phyloP scores from a whole-genome alignment of 2,329 filamentous ascomycete genomes.

The Stachybotrys elegans region DNA sequence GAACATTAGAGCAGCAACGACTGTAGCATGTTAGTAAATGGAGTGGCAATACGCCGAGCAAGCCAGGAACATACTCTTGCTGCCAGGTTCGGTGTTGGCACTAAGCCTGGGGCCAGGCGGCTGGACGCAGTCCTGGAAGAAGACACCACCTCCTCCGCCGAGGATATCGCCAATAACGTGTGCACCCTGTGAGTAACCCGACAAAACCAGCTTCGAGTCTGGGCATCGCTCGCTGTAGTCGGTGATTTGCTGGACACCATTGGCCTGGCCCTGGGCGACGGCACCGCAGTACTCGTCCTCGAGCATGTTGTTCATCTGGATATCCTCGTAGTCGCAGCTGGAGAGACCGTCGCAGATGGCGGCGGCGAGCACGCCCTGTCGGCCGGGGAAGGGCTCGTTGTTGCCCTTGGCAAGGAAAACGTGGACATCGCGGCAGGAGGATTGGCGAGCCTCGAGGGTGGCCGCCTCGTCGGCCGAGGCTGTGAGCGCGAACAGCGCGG shows the following conservation, averaged over 20 bases:
- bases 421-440: conserved; percentile 14
- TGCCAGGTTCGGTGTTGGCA: conserved; percentile 17
- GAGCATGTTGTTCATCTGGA: conserved; percentile 23
- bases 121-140: conserved; percentile 24
- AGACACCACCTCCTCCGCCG: conserved; percentile 26
- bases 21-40: conserved; percentile 4
- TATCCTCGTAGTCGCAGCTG: conserved; percentile 26
- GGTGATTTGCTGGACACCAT: conserved; percentile 30
- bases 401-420: conserved; percentile 22
- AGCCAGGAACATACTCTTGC: conserved; percentile 2
- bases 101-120: conserved; percentile 18
- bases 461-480: too few relatives aligned
- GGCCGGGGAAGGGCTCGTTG: conserved; percentile 24
- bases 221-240: conserved; percentile 34
- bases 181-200: conserved; percentile 35
- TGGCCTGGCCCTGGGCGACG: conserved; percentile 27
- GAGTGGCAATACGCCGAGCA: too few relatives aligned
- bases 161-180: conserved; percentile 32
- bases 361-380: conserved; percentile 18
- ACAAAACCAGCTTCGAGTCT: conserved; percentile 32
- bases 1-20: conserved; percentile 9
- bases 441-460: not conserved
- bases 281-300: conserved; percentile 27
- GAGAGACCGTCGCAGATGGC: conserved; percentile 21
- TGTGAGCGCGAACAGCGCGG: too few relatives aligned